These are phyloP conservation scores for Saturnispora ahearnii DNA, from an alignment of 805 yeast species.

Conservation along the genomic window DNA sequence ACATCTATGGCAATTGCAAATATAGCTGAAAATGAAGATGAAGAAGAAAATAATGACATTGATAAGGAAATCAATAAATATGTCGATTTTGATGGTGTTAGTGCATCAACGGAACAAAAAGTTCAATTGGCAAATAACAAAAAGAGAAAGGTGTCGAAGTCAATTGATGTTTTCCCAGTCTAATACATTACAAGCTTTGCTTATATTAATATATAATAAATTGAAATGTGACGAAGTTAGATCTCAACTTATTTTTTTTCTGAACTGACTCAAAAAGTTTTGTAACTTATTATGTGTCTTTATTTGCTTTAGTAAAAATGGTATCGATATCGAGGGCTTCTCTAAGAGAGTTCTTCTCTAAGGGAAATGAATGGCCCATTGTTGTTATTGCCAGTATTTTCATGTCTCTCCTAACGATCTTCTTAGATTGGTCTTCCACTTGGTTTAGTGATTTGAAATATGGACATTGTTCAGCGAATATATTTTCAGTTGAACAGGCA, in stretches of 20 bases:
- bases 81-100: neutral
- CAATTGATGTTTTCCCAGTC: conserved; percentile 16
- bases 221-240: neutral
- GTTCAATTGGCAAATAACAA: neutral
- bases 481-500: conserved; percentile 23
- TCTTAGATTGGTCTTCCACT: conserved; percentile 40
- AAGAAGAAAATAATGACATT: neutral
- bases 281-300: neutral
- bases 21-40: neutral
- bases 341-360: neutral
- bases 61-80: neutral
- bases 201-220: neutral
- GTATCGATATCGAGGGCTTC: neutral
- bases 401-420: conserved; percentile 41
- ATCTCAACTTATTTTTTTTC: neutral
- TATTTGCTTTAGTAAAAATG: neutral
- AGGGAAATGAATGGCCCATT: conserved; percentile 35
- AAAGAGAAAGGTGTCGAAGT: conserved; percentile 17
- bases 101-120: neutral
- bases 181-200: conserved; percentile 2
- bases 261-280: neutral
- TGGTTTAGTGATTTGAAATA: conserved; percentile 44
- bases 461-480: conserved; percentile 38
- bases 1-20: neutral
- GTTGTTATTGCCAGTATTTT: conserved; percentile 36